Evolutionary conservation across 2,329 filamentous ascomycete species (phyloP), one percentile per base, ranked within the genome.

Genomic region (Diplocarpon mali): DNA sequence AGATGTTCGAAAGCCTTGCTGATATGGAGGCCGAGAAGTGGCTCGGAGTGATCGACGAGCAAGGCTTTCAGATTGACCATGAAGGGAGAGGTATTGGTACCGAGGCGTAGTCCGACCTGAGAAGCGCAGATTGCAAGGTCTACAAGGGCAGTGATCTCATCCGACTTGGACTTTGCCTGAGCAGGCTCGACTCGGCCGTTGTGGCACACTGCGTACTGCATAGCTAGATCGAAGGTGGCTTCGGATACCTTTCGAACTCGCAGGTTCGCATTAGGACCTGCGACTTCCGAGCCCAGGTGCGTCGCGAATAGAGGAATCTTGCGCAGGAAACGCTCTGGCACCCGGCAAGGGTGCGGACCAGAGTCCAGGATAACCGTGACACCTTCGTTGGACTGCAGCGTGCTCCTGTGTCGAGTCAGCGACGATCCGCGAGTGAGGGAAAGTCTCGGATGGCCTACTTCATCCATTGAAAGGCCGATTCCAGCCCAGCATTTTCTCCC

Each of bases 381-480:
- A 14, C 45, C 37, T 5, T 29, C 27, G 20, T 24, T 35, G n/a
- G 15, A 10, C 12, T 45, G 31, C 14, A 44, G 10, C 27, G 36
- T 17, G 2, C 17, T 39, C 9, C 36, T 45, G n/a, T 40, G 14
- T n/a, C 5, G n/a, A 37, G 17, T 32, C n/a, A 32, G 30, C 9
- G n/a, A 32, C 11, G 5, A 31, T 36, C 29, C 5, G 8, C 12
- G 14, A 11, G 8, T 3, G 5, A 15, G 13, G 13, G 5, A 35
- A 2, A 15, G 34, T 5, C 34, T 2, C 5, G 15, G 16, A 15
- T 24, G n/a, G 32, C 45, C 44, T 34, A 47, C 45, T 34, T 14
- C 2, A 47, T 30, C 40, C 36, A 44, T 17, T 42, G 30, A 6
- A 20, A 35, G 7, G 45, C 44, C 5, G 39, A 16, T 11, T 51